A percentile compares a stretch with the other conserved stretches of the same genome.
phyloP scores from a whole-genome alignment of 176 grass and related monocot genomes.

The Aegilops tauschii region DNA sequence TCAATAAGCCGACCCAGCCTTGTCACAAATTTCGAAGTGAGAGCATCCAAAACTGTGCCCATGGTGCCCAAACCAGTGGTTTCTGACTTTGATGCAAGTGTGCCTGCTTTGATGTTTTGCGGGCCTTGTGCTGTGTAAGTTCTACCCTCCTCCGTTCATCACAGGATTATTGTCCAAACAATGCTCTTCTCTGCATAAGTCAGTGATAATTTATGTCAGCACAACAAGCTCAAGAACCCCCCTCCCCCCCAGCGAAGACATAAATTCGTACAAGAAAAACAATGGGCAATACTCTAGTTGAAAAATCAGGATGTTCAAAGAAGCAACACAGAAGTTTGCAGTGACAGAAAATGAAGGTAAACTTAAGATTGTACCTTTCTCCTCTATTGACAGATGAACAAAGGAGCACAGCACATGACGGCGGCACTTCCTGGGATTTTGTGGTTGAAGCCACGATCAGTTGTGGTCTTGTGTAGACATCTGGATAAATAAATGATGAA shows the following conservation, averaged over 20 bases:
- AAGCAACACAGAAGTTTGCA: neutral
- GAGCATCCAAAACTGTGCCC: slow-evolving; percentile 6
- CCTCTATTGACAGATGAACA: neutral
- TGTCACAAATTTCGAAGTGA: neutral
- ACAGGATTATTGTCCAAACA: neutral
- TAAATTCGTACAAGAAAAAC: neutral
- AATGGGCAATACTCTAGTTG: no score
- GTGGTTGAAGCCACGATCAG: neutral
- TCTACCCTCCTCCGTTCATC: no score
- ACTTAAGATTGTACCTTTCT: neutral
- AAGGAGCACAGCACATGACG: neutral
- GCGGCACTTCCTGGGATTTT: no score
- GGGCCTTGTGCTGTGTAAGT: neutral
- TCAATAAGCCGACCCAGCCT: neutral
- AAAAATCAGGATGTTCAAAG: neutral
- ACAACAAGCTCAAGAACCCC: neutral
- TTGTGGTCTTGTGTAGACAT: neutral
- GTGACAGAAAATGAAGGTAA: neutral
- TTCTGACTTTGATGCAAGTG: neutral
- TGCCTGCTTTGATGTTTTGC: neutral
- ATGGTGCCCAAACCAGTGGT: neutral
- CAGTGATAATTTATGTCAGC: neutral
- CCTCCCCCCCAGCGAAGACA: neutral
- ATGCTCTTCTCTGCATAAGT: neutral
- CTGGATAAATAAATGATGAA: neutral